These are phyloP conservation scores for Kernera saxatilis DNA, from an alignment of 345 rosid species.

Conservation along the genomic window DNA sequence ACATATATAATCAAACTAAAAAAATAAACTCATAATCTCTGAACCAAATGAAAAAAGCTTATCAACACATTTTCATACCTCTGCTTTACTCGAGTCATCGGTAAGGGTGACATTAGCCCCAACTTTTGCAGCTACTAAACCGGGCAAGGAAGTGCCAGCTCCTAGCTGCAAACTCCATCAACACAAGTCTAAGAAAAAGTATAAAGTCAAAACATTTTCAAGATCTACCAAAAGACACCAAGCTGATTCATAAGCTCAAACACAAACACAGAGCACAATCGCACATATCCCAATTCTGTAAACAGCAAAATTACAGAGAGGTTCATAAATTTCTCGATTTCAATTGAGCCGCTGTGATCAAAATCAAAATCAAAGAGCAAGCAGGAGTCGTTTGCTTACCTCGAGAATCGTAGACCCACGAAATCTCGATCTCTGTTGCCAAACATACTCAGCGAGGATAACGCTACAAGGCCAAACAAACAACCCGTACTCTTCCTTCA, in stretches of 20 bases:
- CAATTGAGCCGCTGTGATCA: neutral
- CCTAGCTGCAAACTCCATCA: conserved; percentile 49
- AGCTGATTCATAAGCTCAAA: neutral
- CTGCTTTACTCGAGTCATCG: conserved; percentile 52
- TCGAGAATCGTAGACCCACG: conserved; percentile 43
- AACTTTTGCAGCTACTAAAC: conserved; percentile 70
- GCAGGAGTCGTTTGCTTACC: conserved; percentile 25
- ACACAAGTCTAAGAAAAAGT: neutral
- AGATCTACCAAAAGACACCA: neutral
- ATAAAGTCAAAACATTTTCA: neutral
- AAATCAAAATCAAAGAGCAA: neutral
- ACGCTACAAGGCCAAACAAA: conserved; percentile 90
- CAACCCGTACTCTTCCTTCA: conserved; percentile 86
- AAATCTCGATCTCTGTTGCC: conserved; percentile 77
- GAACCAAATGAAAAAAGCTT: neutral
- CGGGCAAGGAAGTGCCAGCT: conserved; percentile 51
- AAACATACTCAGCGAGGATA: conserved; percentile 81
- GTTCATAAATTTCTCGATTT: neutral
- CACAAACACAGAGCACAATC: neutral
- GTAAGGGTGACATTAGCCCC: conserved; percentile 58
- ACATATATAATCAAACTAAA: neutral
- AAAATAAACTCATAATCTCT: neutral
- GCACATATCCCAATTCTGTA: neutral
- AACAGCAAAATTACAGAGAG: neutral
- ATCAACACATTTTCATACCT: conserved; percentile 35